Evolutionary conservation across 495 filamentous ascomycete genomes (phyloP).

Genomic region (Astrothelium macrocarpum): DNA sequence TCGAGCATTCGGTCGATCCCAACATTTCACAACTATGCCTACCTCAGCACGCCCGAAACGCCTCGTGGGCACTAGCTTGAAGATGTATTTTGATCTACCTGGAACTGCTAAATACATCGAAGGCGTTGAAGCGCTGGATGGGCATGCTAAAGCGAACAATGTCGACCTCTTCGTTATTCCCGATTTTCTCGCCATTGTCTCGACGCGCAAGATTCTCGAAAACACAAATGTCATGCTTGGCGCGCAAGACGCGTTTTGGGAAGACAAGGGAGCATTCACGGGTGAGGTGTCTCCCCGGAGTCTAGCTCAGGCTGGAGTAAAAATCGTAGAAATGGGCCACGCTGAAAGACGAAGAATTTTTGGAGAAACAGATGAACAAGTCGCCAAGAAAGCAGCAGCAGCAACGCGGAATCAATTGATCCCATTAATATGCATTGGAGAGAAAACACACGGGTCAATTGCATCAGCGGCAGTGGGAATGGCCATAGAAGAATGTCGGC

Average conservation of each 20-base stretch:
- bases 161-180: conserved; percentile 61
- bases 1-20: no score
- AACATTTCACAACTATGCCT: conserved; percentile 18
- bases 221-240: conserved; percentile 46
- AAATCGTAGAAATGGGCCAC: conserved; percentile 68
- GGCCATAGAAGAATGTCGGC: conserved; percentile 55
- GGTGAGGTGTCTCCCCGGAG: conserved; percentile 64
- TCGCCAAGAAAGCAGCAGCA: conserved; percentile 57
- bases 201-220: conserved; percentile 44
- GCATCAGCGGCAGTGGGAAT: conserved; percentile 43
- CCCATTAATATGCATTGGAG: conserved; percentile 73
- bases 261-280: conserved; percentile 60
- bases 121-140: conserved; percentile 41
- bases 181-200: conserved; percentile 58
- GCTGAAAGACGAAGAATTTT: conserved; percentile 64
- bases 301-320: conserved; percentile 53
- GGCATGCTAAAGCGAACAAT: conserved; percentile 26
- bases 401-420: conserved; percentile 57
- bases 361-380: conserved; percentile 56
- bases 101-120: conserved; percentile 54
- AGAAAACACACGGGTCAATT: conserved; percentile 41
- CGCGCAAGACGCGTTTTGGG: conserved; percentile 64
- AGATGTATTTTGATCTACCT: conserved; percentile 72
- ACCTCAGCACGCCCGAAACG: conserved; percentile 45
- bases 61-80: conserved; percentile 68